Evolutionary conservation across 176 grass and related monocot species (phyloP), one percentile per base, ranked within the genome.

Genomic region (Lolium rigidum): DNA sequence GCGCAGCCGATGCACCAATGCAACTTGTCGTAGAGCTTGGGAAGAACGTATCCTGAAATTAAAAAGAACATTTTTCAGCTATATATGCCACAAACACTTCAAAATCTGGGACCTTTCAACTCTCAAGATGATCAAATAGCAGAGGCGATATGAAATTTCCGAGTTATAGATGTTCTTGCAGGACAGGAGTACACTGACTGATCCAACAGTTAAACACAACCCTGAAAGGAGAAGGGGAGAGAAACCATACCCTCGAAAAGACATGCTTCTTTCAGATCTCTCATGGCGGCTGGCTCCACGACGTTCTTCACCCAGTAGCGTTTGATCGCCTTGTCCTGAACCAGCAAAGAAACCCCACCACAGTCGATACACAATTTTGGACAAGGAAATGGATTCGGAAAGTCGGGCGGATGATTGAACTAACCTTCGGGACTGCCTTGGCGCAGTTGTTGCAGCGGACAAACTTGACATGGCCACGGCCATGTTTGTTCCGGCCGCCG

Each of bases 321-420:
- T 83, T 98, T 98, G 59, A 95, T 93, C 4, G 88, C 88, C 93
- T 95, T 98, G 46, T 98, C 95, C 95, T 98, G 83, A 7, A 24
- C 20, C 57, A 17, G 4, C 24, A 2, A 68, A 12, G 39, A 66
- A 74, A 48, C 11, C 17, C 28, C 28, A 50, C 10, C 52, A 14
- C 12, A 55, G 7, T 82, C 66, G 70, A 18, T 65, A 55, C 13
- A 18, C 2, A 43, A 43, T 43, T 43, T 43, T 6, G 41, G 41
- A 43, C 4, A 43, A 43, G 41, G 2, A n/a, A n/a, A 2, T 2
- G 44, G 60, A 48, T 74, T 74, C 14, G 14, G 77, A 28, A 24
- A 14, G 12, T 24, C 20, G 12, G 39, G 4, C 2, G 7, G 7
- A 5, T 18, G 20, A 39, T 70, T 6, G 13, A 1, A 6, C 18